phyloP scores from a whole-genome alignment of 1,284 basidiomycete species.

The Ceratobasidium sp. region DNA sequence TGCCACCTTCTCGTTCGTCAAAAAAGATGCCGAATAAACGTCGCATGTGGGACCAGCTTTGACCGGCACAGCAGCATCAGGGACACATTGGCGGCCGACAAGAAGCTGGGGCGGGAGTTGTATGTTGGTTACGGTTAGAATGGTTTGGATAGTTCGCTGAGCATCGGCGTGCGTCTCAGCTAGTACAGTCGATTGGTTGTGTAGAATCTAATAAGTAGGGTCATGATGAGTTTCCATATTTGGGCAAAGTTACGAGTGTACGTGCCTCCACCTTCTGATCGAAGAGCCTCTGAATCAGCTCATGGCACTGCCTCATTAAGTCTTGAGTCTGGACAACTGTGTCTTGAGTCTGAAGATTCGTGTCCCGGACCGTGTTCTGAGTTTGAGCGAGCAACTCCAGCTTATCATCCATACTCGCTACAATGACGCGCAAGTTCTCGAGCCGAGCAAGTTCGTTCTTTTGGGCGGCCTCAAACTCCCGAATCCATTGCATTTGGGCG shows the following conservation, averaged over 20 bases:
- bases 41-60: constrained; percentile 30
- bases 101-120: constrained; percentile 34
- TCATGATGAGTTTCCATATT: background rate
- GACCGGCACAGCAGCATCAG: constrained; percentile 18
- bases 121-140: constrained; percentile 32
- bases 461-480: background rate
- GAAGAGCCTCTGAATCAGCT: constrained; percentile 1
- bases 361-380: background rate
- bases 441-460: too few relatives aligned
- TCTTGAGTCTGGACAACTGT: too few relatives aligned
- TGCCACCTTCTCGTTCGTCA: constrained; percentile 33
- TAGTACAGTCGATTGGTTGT: constrained; percentile 12
- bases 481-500: constrained; percentile 15
- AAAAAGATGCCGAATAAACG: constrained; percentile 28
- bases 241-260: background rate
- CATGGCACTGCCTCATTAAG: background rate
- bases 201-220: background rate
- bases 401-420: background rate
- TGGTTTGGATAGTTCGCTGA: constrained; percentile 25
- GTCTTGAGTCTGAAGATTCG: too few relatives aligned
- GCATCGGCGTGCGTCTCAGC: constrained; percentile 15
- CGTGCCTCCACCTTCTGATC: constrained; percentile 21
- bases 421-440: background rate
- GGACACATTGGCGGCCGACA: constrained; percentile 33
- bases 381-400: background rate